Base-by-base conservation (phyloP, 192 early-diverging fungal genomes). In the Powellomyces hirtus region DNA sequence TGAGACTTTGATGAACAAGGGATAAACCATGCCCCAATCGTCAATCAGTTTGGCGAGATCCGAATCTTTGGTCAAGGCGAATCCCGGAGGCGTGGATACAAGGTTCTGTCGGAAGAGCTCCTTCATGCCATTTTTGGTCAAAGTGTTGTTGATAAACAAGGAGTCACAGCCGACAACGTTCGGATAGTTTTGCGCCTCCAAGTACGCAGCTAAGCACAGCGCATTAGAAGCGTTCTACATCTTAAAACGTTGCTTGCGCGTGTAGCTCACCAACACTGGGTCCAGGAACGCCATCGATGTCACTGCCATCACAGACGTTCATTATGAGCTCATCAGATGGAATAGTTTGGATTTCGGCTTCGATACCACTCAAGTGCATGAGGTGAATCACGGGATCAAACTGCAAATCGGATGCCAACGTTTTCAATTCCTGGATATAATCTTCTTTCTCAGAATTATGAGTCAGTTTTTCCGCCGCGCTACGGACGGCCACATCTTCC, bases 111-210 rank as follows among this genome's bases (percentile, higher is more conserved):
- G 52, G 62, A 77, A 77, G 38, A 77, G 75, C 33, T 68, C 59
- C 37, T 77, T 77, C 75, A 77, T 77, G 14, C 75, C 75, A 49
- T 69, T 71, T 62, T 77, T 77, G 0, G 75, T 77, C 27, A 69
- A 31, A 1, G 75, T 77, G 61, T 77, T 77, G 50, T 77, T 71
- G 61, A 77, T 77, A 49, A 77, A 77, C 14, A 77, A 38, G 4
- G 72, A 77, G 34, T 77, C 75, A 67, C 75, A 75, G 1, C 71
- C 75, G 36, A 77, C 68, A 8, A 77, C 72, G 62, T 75, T 77
- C 20, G 60, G 38, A 36, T 60, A 68, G 31, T 75, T 68, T 18
- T 75, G 59, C 26, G 35, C 29, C 44, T 77, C 75, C 29, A 77
- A 42, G 45, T 75, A 75, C 2, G 62, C 75, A 26, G 75, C 73